Percentiles rank a stretch among this genome's conserved stretches.
Conservation (phyloP, 768 basidiomycete species). For the Cyathus striatus region DNA sequence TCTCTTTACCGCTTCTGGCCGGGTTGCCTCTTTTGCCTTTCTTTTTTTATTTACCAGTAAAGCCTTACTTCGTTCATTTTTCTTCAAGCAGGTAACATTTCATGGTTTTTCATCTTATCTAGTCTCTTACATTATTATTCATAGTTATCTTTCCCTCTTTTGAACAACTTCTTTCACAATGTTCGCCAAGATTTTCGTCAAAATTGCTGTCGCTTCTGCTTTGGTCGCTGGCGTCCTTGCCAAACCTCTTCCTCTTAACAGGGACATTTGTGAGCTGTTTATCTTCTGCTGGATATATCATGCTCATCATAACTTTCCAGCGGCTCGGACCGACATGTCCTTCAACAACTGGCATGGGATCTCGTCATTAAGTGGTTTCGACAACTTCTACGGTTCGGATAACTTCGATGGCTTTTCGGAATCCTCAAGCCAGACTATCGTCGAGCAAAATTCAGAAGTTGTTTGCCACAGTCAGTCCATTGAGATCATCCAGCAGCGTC, state of each 20-base stretch:
- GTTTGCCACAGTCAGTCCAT: constrained; percentile 33
- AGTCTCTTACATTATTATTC: constrained; percentile 7
- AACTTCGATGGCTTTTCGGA: constrained; percentile 37
- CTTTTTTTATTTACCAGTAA: constrained; percentile 18
- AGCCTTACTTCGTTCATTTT: constrained; percentile 19
- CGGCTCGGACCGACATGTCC: constrained; percentile 7
- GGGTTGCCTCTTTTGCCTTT: constrained; percentile 32
- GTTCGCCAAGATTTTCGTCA: constrained; percentile 28
- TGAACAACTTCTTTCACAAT: constrained; percentile 21
- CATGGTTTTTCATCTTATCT: background rate
- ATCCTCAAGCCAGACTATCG: constrained; percentile 18
- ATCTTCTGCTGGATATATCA: too few relatives aligned
- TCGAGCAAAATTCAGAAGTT: constrained; percentile 26
- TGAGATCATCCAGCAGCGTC: constrained; percentile 39
- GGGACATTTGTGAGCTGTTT: constrained; percentile 8
- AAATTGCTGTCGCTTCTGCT: constrained; percentile 19
- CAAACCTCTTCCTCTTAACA: constrained; percentile 15
- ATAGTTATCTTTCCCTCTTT: constrained; percentile 13
- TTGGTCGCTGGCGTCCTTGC: constrained; percentile 21
- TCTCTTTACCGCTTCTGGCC: constrained; percentile 21
- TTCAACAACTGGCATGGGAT: constrained; percentile 35
- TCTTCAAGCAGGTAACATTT: constrained; percentile 16
- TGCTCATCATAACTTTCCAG: background rate
- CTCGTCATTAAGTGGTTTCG: constrained; percentile 31
- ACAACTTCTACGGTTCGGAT: constrained; percentile 39